A percentile compares a stretch with the other conserved stretches of the same genome.
These are phyloP conservation scores for Aspergillus kassunensis DNA, from an alignment of 495 filamentous ascomycete genomes.

Conservation along the genomic window DNA sequence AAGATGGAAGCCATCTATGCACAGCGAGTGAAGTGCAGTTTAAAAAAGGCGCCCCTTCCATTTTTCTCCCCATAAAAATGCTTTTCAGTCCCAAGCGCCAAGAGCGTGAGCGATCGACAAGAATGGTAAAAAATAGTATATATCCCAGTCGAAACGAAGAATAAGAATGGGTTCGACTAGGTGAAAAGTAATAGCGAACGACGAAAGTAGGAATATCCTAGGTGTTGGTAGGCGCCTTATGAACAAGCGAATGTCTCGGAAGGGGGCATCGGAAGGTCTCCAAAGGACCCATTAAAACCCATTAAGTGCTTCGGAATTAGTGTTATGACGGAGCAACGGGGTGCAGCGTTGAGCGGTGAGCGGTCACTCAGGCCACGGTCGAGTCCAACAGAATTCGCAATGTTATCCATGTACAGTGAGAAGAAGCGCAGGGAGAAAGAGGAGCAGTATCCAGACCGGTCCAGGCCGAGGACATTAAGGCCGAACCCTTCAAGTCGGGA, in stretches of 20 bases:
- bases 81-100: constrained; percentile 39
- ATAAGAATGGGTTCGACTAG: constrained; percentile 34
- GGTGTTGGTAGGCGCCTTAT: constrained; percentile 18
- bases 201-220: constrained; percentile 32
- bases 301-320: constrained; percentile 12
- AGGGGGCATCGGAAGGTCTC: constrained; percentile 21
- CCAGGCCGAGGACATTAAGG: constrained; percentile 11
- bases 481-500: constrained; percentile 11
- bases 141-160: constrained; percentile 35
- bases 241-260: constrained; percentile 46
- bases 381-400: constrained; percentile 9
- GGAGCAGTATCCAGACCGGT: background rate
- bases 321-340: constrained; percentile 7
- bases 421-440: background rate
- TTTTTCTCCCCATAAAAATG: constrained; percentile 29
- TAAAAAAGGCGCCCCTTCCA: constrained; percentile 30
- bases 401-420: constrained; percentile 12
- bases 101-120: constrained; percentile 44
- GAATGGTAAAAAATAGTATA: constrained; percentile 38
- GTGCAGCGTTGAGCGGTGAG: constrained; percentile 5
- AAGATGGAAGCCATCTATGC: constrained; percentile 29
- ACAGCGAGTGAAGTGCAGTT: constrained; percentile 44
- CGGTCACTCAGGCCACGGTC: background rate
- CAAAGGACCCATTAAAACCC: constrained; percentile 12
- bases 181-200: constrained; percentile 37